Percentiles rank a stretch among this genome's conserved stretches.
These are phyloP conservation scores for Stemphylium beticola DNA, from an alignment of 2,329 filamentous ascomycete species.

Conservation along the genomic window DNA sequence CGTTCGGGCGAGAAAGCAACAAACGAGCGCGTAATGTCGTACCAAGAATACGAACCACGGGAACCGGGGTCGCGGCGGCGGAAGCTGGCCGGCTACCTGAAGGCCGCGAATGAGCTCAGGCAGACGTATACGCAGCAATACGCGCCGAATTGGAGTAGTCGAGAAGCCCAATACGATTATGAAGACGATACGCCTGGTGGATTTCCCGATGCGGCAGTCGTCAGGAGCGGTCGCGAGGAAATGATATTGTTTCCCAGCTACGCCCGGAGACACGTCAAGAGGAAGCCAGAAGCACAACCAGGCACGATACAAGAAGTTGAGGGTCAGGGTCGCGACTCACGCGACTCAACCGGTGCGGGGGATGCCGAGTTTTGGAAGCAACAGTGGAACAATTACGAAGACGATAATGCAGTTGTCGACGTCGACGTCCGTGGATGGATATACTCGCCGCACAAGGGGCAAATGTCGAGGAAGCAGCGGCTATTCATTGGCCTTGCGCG, in stretches of 20 bases:
- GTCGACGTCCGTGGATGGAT: constrained; percentile 97
- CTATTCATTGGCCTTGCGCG: constrained; percentile 85
- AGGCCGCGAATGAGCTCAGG: constrained; percentile 73
- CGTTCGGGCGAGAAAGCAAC: constrained; percentile 30
- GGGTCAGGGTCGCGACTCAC: constrained; percentile 50
- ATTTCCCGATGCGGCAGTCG: constrained; percentile 85
- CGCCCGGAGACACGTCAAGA: constrained; percentile 72
- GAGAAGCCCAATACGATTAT: constrained; percentile 53
- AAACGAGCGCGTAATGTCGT: constrained; percentile 33
- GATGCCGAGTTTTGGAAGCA: constrained; percentile 77
- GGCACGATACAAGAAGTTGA: constrained; percentile 47
- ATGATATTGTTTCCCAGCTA: constrained; percentile 97
- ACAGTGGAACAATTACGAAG: constrained; percentile 80
- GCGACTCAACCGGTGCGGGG: constrained; percentile 56
- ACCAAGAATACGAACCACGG: constrained; percentile 49
- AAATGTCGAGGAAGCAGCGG: constrained; percentile 85
- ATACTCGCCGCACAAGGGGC: constrained; percentile 83
- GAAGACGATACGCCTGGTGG: constrained; percentile 68
- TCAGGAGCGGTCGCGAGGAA: constrained; percentile 81
- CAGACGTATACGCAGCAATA: constrained; percentile 69
- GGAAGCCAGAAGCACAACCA: constrained; percentile 46
- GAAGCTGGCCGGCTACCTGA: constrained; percentile 76
- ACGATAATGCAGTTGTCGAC: constrained; percentile 85
- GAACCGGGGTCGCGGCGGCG: constrained; percentile 75
- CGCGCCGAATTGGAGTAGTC: constrained; percentile 54